phyloP scores from a whole-genome alignment of 345 rosid species.

The Eutrema heterophyllum region DNA sequence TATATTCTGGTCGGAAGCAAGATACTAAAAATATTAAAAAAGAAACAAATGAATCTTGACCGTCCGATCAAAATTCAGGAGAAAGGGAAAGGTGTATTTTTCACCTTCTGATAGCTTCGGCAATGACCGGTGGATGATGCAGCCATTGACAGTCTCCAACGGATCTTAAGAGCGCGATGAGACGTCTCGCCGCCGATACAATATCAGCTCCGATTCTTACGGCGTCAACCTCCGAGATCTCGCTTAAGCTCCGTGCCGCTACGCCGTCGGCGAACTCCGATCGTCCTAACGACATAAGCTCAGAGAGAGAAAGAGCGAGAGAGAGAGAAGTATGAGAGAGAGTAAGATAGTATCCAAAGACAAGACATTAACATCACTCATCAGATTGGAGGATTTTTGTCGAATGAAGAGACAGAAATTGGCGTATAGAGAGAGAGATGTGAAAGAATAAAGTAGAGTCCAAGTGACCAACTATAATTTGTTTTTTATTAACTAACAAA shows the following conservation, averaged over 20 bases:
- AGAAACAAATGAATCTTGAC: neutral
- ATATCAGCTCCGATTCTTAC: constrained; percentile 54
- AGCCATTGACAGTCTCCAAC: constrained; percentile 65
- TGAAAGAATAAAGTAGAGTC: constrained; percentile 26
- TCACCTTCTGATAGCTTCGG: constrained; percentile 80
- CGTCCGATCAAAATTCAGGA: constrained; percentile 3
- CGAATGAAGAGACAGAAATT: constrained; percentile 20
- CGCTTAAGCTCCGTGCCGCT: constrained; percentile 52
- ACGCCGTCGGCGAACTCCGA: constrained; percentile 25
- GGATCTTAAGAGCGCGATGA: constrained; percentile 52
- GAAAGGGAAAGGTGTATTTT: neutral
- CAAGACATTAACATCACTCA: constrained; percentile 23
- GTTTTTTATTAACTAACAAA: neutral
- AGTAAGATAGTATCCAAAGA: constrained; percentile 6
- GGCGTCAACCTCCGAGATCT: constrained; percentile 52
- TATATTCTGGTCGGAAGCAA: neutral
- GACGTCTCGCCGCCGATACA: constrained; percentile 63
- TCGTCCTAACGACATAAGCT: constrained; percentile 25
- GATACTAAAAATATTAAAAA: neutral
- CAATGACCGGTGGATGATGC: constrained; percentile 42
- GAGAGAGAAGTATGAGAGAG: constrained; percentile 5
- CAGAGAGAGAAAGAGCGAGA: neutral
- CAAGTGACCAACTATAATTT: constrained; percentile 7
- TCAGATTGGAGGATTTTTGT: constrained; percentile 18
- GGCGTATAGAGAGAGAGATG: constrained; percentile 17